Percentiles rank a stretch among this genome's conserved stretches.
Evolutionary conservation across 495 filamentous ascomycete genomes (phyloP).

Genomic region (Talaromyces adpressus): DNA sequence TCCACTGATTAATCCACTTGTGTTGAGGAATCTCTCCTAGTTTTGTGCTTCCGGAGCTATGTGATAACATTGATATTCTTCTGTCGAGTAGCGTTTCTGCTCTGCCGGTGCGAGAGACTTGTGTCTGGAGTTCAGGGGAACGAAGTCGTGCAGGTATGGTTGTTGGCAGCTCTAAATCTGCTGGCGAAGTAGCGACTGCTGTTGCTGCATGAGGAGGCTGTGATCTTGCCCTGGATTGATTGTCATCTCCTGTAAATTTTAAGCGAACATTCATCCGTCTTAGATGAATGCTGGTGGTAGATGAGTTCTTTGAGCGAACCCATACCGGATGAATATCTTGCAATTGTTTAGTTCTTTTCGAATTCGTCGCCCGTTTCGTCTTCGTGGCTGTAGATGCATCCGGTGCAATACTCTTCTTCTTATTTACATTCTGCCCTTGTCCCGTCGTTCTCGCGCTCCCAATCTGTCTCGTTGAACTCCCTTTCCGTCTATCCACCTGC

Average conservation of each 20-base stretch:
- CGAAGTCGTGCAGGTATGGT: neutral
- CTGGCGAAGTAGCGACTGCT: neutral
- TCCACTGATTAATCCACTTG: constrained; percentile 1
- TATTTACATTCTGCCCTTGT: neutral
- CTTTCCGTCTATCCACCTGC: neutral
- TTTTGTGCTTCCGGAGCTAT: constrained; percentile 6
- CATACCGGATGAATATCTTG: neutral
- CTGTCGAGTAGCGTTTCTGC: neutral
- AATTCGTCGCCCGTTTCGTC: neutral
- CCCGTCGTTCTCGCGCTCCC: neutral
- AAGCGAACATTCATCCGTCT: neutral
- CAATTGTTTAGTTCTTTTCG: neutral
- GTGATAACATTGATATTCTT: constrained; percentile 5
- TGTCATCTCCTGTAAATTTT: neutral
- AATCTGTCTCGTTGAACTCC: neutral
- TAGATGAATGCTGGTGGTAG: neutral
- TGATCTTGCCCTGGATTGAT: neutral
- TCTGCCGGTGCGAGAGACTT: neutral
- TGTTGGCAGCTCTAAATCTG: neutral
- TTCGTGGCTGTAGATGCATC: neutral
- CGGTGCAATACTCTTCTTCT: neutral
- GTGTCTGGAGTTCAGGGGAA: neutral
- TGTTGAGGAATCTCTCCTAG: constrained; percentile 8
- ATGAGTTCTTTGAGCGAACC: constrained; percentile 1
- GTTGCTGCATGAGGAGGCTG: neutral